Base-by-base conservation (phyloP, 1,284 basidiomycete species). In the Mycosarcoma maydis region DNA sequence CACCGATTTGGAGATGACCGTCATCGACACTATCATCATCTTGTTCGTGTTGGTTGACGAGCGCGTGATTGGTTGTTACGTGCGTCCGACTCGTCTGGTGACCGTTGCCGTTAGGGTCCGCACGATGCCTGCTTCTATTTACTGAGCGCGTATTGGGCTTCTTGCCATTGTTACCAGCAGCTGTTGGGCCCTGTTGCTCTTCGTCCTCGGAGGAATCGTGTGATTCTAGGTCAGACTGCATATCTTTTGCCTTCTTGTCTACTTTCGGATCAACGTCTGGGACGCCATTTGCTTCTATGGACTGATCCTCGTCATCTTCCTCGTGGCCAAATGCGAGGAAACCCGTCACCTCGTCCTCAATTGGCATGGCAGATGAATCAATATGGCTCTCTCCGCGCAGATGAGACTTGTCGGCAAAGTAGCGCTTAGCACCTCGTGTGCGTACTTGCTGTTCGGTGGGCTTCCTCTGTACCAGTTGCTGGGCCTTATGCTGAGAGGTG, bases 301-400 rank as follows among this genome's bases (percentile, higher is more conserved):
- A 23, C 33, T 44, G 55, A 6, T 50, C 41, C 20, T 58, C 48
- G 13, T 48, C 37, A 2, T 46, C 37, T 10, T 26, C 38, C 11
- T 33, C 22, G 43, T 43, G 34, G 3, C 45, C 61, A 29, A 65
- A 65, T 0, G 54, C 54, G 23, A 65, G 37, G 50, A 65, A 65
- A n/a, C 61, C 61, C 2, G 61, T 65, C 16, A 24, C 41, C 39
- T 44, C 6, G 17, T 65, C 61, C 20, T 65, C 61, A 4, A 64
- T 22, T 6, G 64, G 64, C 57, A 67, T 67, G 3, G 51, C 42
- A 11, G 52, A 60, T 23, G 56, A 6, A 9, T 34, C 45, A 14
- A 40, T 23, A 13, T 39, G 32, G 17, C 36, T 34, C 34, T 53
- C 51, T 29, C 17, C 54, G 3, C 10, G 34, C 9, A 40, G 23